Percentiles rank a stretch among this genome's conserved stretches.
phyloP scores from a whole-genome alignment of 768 basidiomycete species.

The Mycena indigotica region DNA sequence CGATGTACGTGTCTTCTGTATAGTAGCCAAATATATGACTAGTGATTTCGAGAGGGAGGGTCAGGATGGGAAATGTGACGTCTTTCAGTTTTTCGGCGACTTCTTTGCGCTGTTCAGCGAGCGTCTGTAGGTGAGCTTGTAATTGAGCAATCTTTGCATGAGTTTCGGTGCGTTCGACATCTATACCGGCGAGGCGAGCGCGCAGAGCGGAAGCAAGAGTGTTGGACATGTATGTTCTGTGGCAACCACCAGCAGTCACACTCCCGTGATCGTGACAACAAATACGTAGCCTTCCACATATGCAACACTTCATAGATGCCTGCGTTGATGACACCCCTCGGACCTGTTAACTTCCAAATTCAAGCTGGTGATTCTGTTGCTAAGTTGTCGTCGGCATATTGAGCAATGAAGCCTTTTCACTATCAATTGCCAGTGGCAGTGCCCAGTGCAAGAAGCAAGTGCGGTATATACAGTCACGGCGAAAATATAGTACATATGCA shows the following conservation, averaged over 20 bases:
- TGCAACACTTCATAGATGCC: not conserved
- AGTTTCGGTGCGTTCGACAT: not conserved
- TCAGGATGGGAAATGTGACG: not conserved
- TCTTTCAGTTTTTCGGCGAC: not conserved
- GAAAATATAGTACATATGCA: too few relatives aligned
- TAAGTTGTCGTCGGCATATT: too few relatives aligned
- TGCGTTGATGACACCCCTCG: not conserved
- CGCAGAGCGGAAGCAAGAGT: not conserved
- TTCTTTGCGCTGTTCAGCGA: not conserved
- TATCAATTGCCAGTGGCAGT: too few relatives aligned
- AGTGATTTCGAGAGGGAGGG: not conserved
- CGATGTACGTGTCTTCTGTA: not conserved
- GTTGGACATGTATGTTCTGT: not conserved
- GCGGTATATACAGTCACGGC: too few relatives aligned
- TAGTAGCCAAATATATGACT: not conserved
- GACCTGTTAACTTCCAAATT: not conserved
- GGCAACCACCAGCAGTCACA: not conserved
- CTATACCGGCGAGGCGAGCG: not conserved
- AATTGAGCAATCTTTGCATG: not conserved
- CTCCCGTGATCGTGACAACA: not conserved
- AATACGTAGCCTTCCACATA: not conserved
- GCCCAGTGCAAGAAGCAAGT: too few relatives aligned
- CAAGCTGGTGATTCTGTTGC: too few relatives aligned
- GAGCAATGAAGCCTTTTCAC: not conserved
- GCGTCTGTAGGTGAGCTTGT: not conserved